Evolutionary conservation across 2,329 filamentous ascomycete species (phyloP).

Genomic region (Colletotrichum gigasporum): DNA sequence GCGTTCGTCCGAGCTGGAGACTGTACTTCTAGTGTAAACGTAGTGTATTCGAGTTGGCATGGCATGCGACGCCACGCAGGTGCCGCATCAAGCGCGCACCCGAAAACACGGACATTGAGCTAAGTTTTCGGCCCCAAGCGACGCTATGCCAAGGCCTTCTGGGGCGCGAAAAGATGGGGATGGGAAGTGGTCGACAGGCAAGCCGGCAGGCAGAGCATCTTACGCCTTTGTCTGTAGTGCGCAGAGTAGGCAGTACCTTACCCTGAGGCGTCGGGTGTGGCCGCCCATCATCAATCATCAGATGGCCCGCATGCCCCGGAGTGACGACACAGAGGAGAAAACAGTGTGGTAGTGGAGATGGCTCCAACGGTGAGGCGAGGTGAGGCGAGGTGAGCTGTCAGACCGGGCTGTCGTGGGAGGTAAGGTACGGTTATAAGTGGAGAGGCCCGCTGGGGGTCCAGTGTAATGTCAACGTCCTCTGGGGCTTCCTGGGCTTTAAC

Average conservation of each 20-base stretch:
- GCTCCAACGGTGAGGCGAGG: slow-evolving; percentile 21
- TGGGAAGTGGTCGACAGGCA: background rate
- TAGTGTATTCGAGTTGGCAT: background rate
- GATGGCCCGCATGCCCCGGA: background rate
- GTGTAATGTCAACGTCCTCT: slow-evolving; percentile 8
- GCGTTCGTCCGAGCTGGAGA: background rate
- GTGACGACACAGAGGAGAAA: slow-evolving; percentile 22
- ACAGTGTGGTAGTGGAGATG: slow-evolving; percentile 17
- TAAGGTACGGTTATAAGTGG: slow-evolving; percentile 32
- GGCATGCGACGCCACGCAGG: background rate
- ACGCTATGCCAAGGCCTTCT: background rate
- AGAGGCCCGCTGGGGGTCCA: slow-evolving; percentile 12
- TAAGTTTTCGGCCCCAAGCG: background rate
- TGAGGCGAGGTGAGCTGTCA: slow-evolving; percentile 28
- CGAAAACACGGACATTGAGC: slow-evolving; percentile 5
- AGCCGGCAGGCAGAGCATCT: slow-evolving; percentile 1
- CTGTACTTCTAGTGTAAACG: too few relatives aligned
- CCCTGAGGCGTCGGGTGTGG: background rate
- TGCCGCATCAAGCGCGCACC: slow-evolving; percentile 12
- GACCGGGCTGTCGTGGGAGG: slow-evolving; percentile 20
- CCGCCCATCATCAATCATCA: background rate
- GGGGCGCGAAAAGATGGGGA: background rate
- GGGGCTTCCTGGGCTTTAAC: background rate
- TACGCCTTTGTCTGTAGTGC: too few relatives aligned
- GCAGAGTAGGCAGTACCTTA: background rate